Evolutionary conservation across 495 filamentous ascomycete genomes (phyloP), one percentile per base, ranked within the genome.

Genomic region (Parathielavia hyrcaniae): DNA sequence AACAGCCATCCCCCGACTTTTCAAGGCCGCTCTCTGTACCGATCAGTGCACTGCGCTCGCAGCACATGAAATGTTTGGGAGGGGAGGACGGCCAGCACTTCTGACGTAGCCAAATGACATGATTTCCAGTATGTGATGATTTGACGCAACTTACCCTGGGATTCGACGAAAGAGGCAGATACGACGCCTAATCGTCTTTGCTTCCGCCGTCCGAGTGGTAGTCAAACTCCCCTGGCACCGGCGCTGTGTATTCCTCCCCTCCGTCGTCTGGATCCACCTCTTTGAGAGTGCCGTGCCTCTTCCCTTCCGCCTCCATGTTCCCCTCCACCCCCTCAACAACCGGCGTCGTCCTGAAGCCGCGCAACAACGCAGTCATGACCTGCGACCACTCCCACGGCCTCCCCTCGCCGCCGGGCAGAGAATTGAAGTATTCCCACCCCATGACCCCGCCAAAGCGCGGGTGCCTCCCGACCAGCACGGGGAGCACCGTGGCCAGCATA

Each of bases 391-490:
- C 75, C 81, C 82, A 89, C 1, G 87, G 87, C 53, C 74, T 74
- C 59, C 67, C 75, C 45, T 65, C 64, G 12, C 73, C 83, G 14
- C 83, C 85, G 0, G 86, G 86, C 60, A 83, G 65, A 3, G 80
- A 78, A 71, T 90, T 90, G 65, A 87, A 92, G 64, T 90, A 95
- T 71, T 95, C 89, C 89, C 89, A 95, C 4, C 89, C 87, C 82
- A 89, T 87, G 0, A 92, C 86, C 7, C 89, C 89, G 4, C 88
- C 89, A 68, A 93, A 79, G 12, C 64, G 47, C 19, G 70, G 65
- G 61, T 77, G 70, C 64, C 74, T 61, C 32, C 65, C 65, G 26
- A 61, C 63, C 19, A 78, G 59, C 57, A 71, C 54, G 32, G 68
- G 61, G 34, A 79, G 49, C 26, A 77, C 70, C n/a, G 55, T 55